Base-by-base conservation (phyloP, 1,284 basidiomycete genomes). In the Cryptococcus hybrid region DNA sequence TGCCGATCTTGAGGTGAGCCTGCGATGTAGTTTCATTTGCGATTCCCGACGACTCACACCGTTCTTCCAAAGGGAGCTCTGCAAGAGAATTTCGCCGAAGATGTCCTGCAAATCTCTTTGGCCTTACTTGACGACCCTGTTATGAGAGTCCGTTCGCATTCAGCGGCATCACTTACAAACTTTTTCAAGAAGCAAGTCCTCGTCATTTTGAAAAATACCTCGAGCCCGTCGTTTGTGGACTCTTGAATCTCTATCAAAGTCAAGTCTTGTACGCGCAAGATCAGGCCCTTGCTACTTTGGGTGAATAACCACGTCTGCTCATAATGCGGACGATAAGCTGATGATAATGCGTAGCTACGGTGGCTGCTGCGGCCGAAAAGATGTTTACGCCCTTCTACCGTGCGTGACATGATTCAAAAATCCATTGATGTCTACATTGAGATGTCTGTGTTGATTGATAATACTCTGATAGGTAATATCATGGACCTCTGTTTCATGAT, bases 111-210 rank as follows among this genome's bases (percentile, higher is more conserved):
- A 0, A 85, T 85, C 0, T 79, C 90, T 43, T 86, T 91, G 60
- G 85, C 84, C 0, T 82, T 89, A 0, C 80, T 92, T 2, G 85
- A 88, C 64, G 89, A 88, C 53, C 85, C 86, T 3, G 87, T 90
- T 67, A 81, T 87, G 47, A 78, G 90, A 36, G 89, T 92, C 0
- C 88, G 90, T 60, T 82, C 88, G 0, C 90, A 92, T 64, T 88
- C 90, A 0, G 88, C 89, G 0, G 87, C 90, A 0, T 88, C 88
- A 0, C 80, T 92, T n/a, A 89, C 91, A 68, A 92, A 92, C 74
- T 92, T 92, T 92, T 88, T 74, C 87, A 91, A 71, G 87, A 87
- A 42, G 87, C 88, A 37, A 86, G 85, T 62, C 81, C 84, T n/a
- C 83, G 87, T 15, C 85, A 84, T 0, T 82, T 90, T 9, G 66